Evolutionary conservation across 441 rosid species (phyloP).

Genomic region (Manihot esculenta): DNA sequence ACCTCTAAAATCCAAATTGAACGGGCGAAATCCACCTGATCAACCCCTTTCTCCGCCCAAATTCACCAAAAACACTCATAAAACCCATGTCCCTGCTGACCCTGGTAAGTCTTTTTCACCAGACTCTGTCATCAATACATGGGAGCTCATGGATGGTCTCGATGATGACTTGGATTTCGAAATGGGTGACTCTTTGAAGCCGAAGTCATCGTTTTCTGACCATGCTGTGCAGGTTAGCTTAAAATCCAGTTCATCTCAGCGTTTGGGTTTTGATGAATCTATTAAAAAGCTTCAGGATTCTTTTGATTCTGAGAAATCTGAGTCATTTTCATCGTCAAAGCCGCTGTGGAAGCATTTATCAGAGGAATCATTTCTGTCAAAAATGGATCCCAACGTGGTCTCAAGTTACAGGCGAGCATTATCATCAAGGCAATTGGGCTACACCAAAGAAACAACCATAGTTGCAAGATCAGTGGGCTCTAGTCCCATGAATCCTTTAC

Average conservation of each 20-base stretch:
- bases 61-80: constrained; percentile 19
- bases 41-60: constrained; percentile 23
- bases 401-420: constrained; percentile 79
- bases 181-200: constrained; percentile 28
- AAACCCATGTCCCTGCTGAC: constrained; percentile 23
- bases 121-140: constrained; percentile 84
- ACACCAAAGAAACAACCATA: constrained; percentile 24
- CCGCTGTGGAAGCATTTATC: constrained; percentile 2
- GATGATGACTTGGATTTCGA: constrained; percentile 53
- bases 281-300: constrained; percentile 35
- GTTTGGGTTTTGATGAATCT: constrained; percentile 28
- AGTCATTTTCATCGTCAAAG: background rate
- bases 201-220: constrained; percentile 21
- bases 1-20: constrained; percentile 23
- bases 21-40: constrained; percentile 27
- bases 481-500: constrained; percentile 27
- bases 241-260: constrained; percentile 34
- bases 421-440: constrained; percentile 61
- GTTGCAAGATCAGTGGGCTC: constrained; percentile 28
- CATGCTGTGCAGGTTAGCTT: constrained; percentile 16
- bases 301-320: constrained; percentile 35
- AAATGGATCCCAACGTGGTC: constrained; percentile 69
- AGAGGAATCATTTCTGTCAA: constrained; percentile 47
- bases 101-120: constrained; percentile 50
- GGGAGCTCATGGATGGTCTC: constrained; percentile 97